Base-by-base conservation (phyloP, 2,329 filamentous ascomycete species). In the Colletotrichum magnum region DNA sequence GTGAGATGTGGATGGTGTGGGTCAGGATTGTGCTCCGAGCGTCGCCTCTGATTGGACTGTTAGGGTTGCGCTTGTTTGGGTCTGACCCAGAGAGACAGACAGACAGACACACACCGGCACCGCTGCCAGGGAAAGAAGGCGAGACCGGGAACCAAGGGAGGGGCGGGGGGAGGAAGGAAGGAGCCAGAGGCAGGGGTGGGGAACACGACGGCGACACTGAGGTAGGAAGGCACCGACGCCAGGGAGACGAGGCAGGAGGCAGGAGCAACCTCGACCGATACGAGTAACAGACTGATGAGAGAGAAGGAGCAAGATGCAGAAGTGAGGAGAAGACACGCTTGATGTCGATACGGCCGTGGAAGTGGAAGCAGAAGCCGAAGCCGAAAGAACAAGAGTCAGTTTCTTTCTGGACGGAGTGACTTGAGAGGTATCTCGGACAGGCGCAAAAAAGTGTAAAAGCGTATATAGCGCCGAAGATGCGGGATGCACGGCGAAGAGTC, bases 71-170 rank as follows among this genome's bases (percentile, higher is more conserved):
- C 67, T 57, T 69, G 67, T 61, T 67, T 69, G 67, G 32, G 67
- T 43, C 63, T 58, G 63, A 67, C 51, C 62, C 67, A 67, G 62
- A 28, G 48, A 36, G 45, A 61, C 48, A 58, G 43, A 61, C 51
- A 56, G 43, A 61, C 51, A 56, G 43, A 61, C 21, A 24, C 21
- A 24, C 51, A 56, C 66, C 50, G 57, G 56, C 32, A 10, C 32
- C 32, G 32, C 54, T 45, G 61, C 56, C 66, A 65, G 66, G 62
- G 48, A 69, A 68, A 65, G 52, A 61, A 69, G 66, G 45, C 43
- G 51, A 69, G 62, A 51, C 43, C 59, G 53, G 61, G 66, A 43
- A 43, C 54, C 16, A 12, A 32, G 26, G 53, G 47, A 16, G 16
- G 50, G 39, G 50, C 12, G 26, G 50, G 50, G 57, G 43, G 36